phyloP scores from a whole-genome alignment of 1,284 basidiomycete genomes.

The Singerocomus inundabilis region DNA sequence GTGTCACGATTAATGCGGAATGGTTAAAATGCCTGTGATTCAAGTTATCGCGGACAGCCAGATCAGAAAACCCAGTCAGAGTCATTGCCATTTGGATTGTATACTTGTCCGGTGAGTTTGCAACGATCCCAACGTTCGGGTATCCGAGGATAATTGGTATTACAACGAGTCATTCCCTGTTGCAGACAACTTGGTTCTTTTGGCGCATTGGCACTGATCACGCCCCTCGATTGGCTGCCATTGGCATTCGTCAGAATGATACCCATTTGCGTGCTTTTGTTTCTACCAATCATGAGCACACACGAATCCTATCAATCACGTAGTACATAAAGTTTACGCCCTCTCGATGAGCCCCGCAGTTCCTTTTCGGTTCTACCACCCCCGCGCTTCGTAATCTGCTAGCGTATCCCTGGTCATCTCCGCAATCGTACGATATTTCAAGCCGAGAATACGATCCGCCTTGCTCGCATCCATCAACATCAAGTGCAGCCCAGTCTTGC shows the following conservation, averaged over 20 bases:
- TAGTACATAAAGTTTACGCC: too few relatives aligned
- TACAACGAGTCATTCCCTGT: neutral
- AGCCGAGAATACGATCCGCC: constrained; percentile 42
- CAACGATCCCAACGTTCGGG: neutral
- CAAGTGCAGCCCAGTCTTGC: constrained; percentile 36
- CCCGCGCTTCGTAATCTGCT: constrained; percentile 38
- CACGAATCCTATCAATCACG: too few relatives aligned
- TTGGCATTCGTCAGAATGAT: neutral
- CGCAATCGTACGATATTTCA: constrained; percentile 45
- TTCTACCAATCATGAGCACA: neutral
- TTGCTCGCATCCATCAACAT: constrained; percentile 37
- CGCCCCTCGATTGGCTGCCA: neutral
- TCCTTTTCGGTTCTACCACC: too few relatives aligned
- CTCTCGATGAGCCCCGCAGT: too few relatives aligned
- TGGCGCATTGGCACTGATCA: neutral
- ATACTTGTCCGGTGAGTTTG: neutral
- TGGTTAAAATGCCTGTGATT: neutral
- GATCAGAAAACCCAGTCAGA: neutral
- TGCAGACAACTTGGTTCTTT: neutral
- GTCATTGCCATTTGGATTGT: too few relatives aligned
- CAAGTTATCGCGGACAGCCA: neutral
- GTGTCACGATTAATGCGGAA: neutral
- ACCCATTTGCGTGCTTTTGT: neutral
- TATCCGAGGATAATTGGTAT: neutral
- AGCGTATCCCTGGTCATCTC: constrained; percentile 44